A percentile compares a stretch with the other conserved stretches of the same genome.
Conservation (phyloP, 805 yeast species). For the Starmerella potacharoeniae region DNA sequence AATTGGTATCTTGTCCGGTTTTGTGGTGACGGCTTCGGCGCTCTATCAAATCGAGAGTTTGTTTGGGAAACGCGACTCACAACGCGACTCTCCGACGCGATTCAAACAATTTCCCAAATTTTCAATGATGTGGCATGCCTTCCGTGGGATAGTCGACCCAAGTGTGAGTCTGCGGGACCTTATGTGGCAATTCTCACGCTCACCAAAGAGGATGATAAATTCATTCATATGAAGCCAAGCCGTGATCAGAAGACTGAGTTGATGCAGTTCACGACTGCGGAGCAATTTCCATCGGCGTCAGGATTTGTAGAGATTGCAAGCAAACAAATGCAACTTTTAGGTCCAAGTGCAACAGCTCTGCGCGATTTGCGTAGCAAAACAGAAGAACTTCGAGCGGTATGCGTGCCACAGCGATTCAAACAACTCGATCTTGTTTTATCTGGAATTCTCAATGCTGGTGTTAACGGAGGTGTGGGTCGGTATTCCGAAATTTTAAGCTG, state of each 20-base stretch:
- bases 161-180: neutral
- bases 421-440: neutral
- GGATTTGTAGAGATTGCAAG: neutral
- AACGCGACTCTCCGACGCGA: neutral
- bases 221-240: neutral
- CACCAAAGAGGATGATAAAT: neutral
- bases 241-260: neutral
- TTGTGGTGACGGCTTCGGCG: neutral
- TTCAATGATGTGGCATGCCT: neutral
- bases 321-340: neutral
- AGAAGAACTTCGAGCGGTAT: neutral
- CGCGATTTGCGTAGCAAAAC: neutral
- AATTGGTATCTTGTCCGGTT: neutral
- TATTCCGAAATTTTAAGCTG: neutral
- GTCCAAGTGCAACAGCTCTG: neutral
- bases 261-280: too few species aligned
- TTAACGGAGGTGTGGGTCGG: neutral
- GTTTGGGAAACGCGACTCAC: neutral
- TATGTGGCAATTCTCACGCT: neutral
- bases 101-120: neutral
- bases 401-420: neutral
- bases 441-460: neutral
- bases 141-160: neutral
- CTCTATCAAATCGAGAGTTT: neutral
- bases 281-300: neutral